Conservation (phyloP, 2,329 filamentous ascomycete species). For the Aspergillus sp. region DNA sequence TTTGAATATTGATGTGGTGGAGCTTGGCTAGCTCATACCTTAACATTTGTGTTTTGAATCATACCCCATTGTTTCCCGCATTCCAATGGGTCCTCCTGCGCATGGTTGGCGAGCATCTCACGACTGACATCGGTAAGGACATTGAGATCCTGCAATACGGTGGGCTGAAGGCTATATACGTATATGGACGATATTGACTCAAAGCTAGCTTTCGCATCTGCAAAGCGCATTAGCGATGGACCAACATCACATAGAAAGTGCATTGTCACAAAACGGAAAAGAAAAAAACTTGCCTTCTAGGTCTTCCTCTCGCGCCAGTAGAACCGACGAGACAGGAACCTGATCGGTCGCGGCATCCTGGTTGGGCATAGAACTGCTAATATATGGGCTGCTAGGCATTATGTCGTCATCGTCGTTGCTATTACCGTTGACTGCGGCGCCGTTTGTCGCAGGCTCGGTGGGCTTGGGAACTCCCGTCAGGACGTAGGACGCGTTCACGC, state of each 20-base stretch:
- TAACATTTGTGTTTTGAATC: conserved; percentile 71
- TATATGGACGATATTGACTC: conserved; percentile 76
- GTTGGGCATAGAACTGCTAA: conserved; percentile 66
- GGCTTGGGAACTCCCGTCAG: conserved; percentile 67
- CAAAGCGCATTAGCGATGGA: not conserved
- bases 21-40: conserved; percentile 34
- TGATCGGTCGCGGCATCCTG: conserved; percentile 51
- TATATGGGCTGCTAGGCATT: conserved; percentile 66
- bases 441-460: conserved; percentile 39
- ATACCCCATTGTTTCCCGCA: conserved; percentile 66
- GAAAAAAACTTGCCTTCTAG: conserved; percentile 58
- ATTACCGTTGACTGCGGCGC: conserved; percentile 44
- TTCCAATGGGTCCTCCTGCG: conserved; percentile 60
- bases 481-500: conserved; percentile 90
- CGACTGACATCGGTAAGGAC: conserved; percentile 68
- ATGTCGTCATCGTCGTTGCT: conserved; percentile 61
- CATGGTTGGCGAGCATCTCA: conserved; percentile 58
- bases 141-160: conserved; percentile 70
- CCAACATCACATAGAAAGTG: not conserved
- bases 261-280: not conserved
- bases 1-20: not conserved
- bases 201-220: conserved; percentile 68
- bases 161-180: conserved; percentile 78
- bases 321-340: conserved; percentile 59
- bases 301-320: conserved; percentile 70